phyloP scores from a whole-genome alignment of 306 rosid species.

The Abrus pulchellus region DNA sequence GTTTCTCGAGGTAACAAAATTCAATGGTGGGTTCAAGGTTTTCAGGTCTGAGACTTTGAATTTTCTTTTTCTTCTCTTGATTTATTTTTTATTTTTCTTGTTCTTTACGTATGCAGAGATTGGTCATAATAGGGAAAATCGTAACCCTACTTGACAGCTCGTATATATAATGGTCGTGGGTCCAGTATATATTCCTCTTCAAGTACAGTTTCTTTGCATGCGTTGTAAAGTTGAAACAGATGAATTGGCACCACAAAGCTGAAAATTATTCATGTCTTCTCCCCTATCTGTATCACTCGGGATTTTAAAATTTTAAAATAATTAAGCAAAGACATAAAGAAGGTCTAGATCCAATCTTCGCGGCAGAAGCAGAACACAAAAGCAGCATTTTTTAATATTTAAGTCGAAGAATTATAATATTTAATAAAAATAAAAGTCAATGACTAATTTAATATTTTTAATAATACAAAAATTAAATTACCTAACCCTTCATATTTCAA shows the following conservation, averaged over 20 bases:
- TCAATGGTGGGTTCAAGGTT: constrained; percentile 48
- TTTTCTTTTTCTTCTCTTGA: not conserved
- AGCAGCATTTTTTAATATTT: no score
- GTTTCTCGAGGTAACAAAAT: constrained; percentile 23
- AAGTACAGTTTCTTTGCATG: constrained; percentile 49
- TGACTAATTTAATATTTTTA: no score
- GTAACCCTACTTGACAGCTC: constrained; percentile 46
- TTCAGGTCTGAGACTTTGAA: constrained; percentile 15
- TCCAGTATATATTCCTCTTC: constrained; percentile 43
- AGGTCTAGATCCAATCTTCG: constrained; percentile 39
- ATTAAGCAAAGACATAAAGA: not conserved
- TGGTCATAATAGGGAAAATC: constrained; percentile 39
- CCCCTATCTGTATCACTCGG: not conserved
- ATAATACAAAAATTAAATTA: no score
- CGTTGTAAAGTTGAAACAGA: constrained; percentile 66
- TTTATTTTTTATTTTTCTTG: not conserved
- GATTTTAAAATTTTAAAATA: constrained; percentile 7
- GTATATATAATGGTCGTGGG: constrained; percentile 20
- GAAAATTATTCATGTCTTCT: constrained; percentile 30
- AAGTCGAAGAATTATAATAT: no score
- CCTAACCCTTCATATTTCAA: no score
- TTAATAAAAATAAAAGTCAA: no score
- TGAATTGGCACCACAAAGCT: constrained; percentile 46
- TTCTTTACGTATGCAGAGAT: constrained; percentile 31
- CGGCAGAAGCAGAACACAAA: not conserved